phyloP scores from a whole-genome alignment of 495 filamentous ascomycete species.

The Parathielavia appendiculata region DNA sequence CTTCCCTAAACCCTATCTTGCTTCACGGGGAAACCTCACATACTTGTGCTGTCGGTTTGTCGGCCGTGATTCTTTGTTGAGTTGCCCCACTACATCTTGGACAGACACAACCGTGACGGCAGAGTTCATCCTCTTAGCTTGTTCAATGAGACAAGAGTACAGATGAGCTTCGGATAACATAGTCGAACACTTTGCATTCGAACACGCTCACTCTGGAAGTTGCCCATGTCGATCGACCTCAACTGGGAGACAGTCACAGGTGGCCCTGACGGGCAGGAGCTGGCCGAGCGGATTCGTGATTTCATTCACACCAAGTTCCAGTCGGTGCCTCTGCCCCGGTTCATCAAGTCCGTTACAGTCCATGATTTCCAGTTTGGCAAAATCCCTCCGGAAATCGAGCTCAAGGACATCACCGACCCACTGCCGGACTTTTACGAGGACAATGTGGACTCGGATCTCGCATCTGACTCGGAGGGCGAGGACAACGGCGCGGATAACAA shows the following conservation, averaged over 20 bases:
- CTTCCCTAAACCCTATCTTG: too few species aligned
- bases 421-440: constrained; percentile 96
- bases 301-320: constrained; percentile 97
- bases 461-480: constrained; percentile 36
- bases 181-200: background rate
- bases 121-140: too few species aligned
- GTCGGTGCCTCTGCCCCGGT: constrained; percentile 79
- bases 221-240: constrained; percentile 87
- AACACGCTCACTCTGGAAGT: background rate
- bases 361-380: constrained; percentile 90
- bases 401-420: constrained; percentile 95
- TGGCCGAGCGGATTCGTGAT: constrained; percentile 79
- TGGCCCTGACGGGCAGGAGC: constrained; percentile 74
- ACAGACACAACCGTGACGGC: too few species aligned
- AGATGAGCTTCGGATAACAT: too few species aligned
- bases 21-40: too few species aligned
- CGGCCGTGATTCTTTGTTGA: too few species aligned
- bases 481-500: constrained; percentile 35
- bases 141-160: too few species aligned
- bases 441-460: constrained; percentile 41
- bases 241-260: constrained; percentile 92
- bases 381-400: constrained; percentile 74
- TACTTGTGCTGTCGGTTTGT: too few species aligned
- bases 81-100: too few species aligned
- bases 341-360: constrained; percentile 92